Evolutionary conservation across 2,329 filamentous ascomycete species (phyloP).

Genomic region (Apiospora hydei): DNA sequence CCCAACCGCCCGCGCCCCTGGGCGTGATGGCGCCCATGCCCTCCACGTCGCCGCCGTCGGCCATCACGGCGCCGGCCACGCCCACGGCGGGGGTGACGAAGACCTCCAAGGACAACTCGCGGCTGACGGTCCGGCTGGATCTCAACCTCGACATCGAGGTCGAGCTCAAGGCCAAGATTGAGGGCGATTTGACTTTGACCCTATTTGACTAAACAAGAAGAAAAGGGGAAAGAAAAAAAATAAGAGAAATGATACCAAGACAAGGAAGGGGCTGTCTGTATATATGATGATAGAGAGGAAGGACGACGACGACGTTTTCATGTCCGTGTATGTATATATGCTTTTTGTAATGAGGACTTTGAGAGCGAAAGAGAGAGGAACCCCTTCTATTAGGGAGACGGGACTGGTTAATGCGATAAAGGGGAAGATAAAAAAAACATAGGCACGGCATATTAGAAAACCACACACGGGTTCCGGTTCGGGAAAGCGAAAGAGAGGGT

Average conservation of each 20-base stretch:
- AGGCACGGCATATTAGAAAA: background rate
- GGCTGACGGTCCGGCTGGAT: conserved; percentile 58
- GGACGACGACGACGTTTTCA: background rate
- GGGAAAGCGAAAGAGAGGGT: background rate
- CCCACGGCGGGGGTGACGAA: background rate
- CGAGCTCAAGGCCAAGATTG: conserved; percentile 83
- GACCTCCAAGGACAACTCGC: background rate
- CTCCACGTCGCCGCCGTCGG: background rate
- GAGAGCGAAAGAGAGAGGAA: background rate
- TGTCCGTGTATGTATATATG: conserved; percentile 2
- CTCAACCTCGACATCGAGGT: conserved; percentile 86
- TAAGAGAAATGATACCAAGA: background rate
- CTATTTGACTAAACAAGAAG: conserved; percentile 51
- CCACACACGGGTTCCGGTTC: background rate
- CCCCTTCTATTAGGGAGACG: background rate
- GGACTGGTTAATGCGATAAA: background rate
- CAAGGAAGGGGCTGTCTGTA: background rate
- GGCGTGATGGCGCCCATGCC: conserved; percentile 3
- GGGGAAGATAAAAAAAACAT: background rate
- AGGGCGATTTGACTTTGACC: conserved; percentile 81
- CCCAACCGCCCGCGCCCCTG: background rate
- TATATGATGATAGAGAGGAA: background rate
- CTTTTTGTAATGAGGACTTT: background rate
- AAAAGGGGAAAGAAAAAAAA: background rate
- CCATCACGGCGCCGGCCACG: background rate